Evolutionary conservation across 1,284 basidiomycete species (phyloP).

Genomic region (Megacollybia platyphylla): DNA sequence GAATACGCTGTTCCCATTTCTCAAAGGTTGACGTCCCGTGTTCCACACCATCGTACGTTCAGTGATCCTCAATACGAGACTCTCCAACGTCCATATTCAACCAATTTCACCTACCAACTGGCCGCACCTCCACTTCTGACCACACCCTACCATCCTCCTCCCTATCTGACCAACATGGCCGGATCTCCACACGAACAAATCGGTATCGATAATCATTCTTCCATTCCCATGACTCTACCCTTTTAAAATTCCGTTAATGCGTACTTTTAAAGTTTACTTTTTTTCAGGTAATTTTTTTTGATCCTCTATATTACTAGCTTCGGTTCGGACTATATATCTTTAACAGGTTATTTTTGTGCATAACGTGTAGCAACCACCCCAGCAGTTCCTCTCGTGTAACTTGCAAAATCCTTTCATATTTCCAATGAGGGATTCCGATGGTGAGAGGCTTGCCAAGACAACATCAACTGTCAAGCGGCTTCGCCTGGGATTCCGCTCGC

Average conservation of each 20-base stretch:
- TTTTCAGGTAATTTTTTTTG: too few relatives aligned
- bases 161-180: conserved; percentile 6
- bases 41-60: too few relatives aligned
- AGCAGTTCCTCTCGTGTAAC: background rate
- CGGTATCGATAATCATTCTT: too few relatives aligned
- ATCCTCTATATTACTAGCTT: background rate
- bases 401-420: background rate
- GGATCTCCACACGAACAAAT: conserved; percentile 1
- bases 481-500: conserved; percentile 15
- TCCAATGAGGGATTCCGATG: background rate
- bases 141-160: conserved; percentile 20
- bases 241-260: too few relatives aligned
- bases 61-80: too few relatives aligned
- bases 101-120: background rate
- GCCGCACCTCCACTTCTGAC: conserved; percentile 20
- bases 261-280: too few relatives aligned
- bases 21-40: too few relatives aligned
- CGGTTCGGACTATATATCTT: conserved; percentile 2
- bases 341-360: conserved; percentile 4
- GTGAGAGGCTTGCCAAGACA: background rate
- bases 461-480: background rate
- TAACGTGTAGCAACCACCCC: conserved; percentile 2
- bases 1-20: too few relatives aligned
- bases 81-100: background rate
- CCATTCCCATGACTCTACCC: too few relatives aligned